phyloP scores from a whole-genome alignment of 495 filamentous ascomycete species.

The Staphylotrichum longicolle region DNA sequence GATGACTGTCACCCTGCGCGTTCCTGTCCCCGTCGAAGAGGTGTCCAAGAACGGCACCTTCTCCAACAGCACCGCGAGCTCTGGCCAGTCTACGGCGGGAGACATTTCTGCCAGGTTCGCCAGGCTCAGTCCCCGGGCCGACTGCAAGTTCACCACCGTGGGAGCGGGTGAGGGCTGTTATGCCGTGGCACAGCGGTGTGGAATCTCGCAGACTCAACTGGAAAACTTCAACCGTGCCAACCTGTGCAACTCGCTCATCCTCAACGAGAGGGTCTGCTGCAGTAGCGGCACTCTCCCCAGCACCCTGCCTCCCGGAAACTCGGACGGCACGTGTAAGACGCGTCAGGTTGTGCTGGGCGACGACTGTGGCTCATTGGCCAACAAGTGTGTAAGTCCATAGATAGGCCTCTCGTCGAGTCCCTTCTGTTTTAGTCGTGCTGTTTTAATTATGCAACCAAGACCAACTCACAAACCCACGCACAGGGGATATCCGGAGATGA shows the following conservation, averaged over 20 bases:
- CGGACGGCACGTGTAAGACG: constrained; percentile 32
- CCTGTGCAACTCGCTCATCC: constrained; percentile 36
- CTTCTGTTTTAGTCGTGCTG: constrained; percentile 6
- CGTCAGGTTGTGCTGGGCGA: constrained; percentile 31
- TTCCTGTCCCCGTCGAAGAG: not conserved
- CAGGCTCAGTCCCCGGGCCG: not conserved
- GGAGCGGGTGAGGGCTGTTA: constrained; percentile 2
- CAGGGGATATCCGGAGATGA: too few species aligned
- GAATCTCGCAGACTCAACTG: constrained; percentile 25
- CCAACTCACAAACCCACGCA: constrained; percentile 25
- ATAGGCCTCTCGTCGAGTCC: too few species aligned
- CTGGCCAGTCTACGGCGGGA: too few species aligned
- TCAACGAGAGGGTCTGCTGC: constrained; percentile 47
- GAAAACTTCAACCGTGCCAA: constrained; percentile 26
- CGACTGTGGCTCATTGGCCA: constrained; percentile 37
- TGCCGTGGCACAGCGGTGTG: not conserved
- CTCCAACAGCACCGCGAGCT: too few species aligned
- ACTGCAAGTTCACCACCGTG: not conserved
- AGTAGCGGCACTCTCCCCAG: constrained; percentile 27
- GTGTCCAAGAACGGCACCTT: too few species aligned
- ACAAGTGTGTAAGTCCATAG: constrained; percentile 31
- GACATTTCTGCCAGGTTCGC: too few species aligned
- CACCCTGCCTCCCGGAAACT: constrained; percentile 22
- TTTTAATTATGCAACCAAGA: constrained; percentile 32
- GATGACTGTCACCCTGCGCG: not conserved